Conservation (phyloP, 306 rosid species). For the Pyrus bretschneideri region DNA sequence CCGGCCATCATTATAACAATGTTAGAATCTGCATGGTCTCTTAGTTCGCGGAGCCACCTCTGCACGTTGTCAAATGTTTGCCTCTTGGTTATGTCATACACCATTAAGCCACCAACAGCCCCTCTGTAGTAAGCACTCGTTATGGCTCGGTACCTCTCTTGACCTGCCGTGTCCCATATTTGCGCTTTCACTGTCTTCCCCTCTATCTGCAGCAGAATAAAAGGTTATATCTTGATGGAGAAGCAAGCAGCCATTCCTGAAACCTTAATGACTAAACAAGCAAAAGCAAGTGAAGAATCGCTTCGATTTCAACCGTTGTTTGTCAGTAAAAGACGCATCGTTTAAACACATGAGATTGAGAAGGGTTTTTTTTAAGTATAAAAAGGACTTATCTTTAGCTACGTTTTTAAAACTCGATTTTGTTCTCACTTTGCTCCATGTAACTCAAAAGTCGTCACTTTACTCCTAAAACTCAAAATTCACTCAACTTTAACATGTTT, state of each 20-base stretch:
- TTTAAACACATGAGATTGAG: neutral
- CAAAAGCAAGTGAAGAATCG: neutral
- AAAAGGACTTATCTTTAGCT: neutral
- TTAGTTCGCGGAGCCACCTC: conserved; percentile 74
- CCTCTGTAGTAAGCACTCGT: conserved; percentile 87
- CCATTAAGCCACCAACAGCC: conserved; percentile 70
- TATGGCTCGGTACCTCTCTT: conserved; percentile 78
- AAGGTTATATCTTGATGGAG: neutral
- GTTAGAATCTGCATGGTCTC: conserved; percentile 75
- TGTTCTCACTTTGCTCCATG: too few species aligned
- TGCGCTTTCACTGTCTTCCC: conserved; percentile 84
- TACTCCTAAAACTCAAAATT: too few species aligned
- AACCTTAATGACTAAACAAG: neutral
- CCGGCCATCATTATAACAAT: conserved; percentile 74
- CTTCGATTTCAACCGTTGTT: neutral
- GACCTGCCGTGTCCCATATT: conserved; percentile 93
- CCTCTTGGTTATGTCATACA: conserved; percentile 73
- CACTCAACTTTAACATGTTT: too few species aligned
- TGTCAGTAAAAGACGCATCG: neutral
- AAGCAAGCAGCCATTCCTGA: neutral
- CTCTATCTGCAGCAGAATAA: conserved; percentile 44
- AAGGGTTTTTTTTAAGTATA: neutral
- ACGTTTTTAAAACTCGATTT: too few species aligned
- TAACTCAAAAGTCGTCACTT: too few species aligned
- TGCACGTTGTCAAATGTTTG: conserved; percentile 67